Evolutionary conservation across 331 rosid species (phyloP), one percentile per base, ranked within the genome.

Genomic region (Malus hybrid): DNA sequence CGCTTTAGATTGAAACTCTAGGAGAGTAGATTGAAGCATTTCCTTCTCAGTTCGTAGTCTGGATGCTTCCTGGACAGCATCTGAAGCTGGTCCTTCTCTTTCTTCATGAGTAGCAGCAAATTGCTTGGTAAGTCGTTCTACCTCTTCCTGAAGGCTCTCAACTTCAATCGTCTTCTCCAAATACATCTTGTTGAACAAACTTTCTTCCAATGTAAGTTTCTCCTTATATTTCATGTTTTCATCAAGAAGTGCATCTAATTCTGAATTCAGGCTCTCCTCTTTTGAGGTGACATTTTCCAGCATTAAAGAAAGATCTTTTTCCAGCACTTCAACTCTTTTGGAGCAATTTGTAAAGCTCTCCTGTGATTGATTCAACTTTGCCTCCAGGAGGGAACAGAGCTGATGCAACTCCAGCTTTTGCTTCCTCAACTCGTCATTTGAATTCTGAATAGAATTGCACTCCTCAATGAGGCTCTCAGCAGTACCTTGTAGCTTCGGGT

Each of bases 71-170:
- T 74, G 84, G 79, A 74, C 66, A 46, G 88, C 83, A 69, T 77
- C 74, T 44, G 91, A 88, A 82, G 83, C 82, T 77, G 76, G 79
- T 74, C 72, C 76, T 63, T 88, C 91, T 60, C 86, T 84, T 77
- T 82, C 92, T 44, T 73, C 79, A 30, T 73, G 79, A 30, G 73
- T 68, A 14, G 82, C 84, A 29, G 94, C 85, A 79, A 92, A 82
- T 84, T 88, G 77, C 85, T 77, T 61, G 73, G 78, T 79, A 63
- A 89, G 88, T 57, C 73, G 83, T 71, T 84, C 88, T 39, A 88
- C 80, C 75, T 86, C 90, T 76, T 75, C 80, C 83, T 87, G 83
- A 66, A 93, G 96, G 76, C 81, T 87, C 82, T 82, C 82, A 76
- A 76, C 88, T 84, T 88, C 94, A 30, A 50, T 84, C 36, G 57